Evolutionary conservation across 2,329 filamentous ascomycete genomes (phyloP).

Genomic region (Knufia petricola): DNA sequence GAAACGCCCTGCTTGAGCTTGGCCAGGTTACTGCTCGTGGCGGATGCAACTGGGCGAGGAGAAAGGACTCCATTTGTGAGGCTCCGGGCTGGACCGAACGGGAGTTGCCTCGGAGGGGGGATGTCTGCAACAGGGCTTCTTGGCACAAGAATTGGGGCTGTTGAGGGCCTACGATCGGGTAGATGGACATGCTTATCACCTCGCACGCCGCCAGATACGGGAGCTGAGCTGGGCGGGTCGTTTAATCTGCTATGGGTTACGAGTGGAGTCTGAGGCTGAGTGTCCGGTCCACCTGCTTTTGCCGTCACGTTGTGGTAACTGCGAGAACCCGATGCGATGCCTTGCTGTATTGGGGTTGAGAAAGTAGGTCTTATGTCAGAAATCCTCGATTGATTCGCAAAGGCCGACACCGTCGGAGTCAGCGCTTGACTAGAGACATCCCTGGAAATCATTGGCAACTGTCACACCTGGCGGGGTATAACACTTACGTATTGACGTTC

Average conservation of each 20-base stretch:
- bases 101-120: slow-evolving; percentile 35
- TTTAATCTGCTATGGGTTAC: background rate
- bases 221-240: background rate
- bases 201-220: background rate
- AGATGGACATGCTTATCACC: background rate
- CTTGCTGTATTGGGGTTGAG: background rate
- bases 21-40: background rate
- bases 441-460: too few relatives aligned
- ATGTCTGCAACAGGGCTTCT: slow-evolving; percentile 26
- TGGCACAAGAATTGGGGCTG: slow-evolving; percentile 24
- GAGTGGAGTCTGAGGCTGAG: background rate
- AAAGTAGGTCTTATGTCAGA: too few relatives aligned
- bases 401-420: background rate
- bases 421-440: too few relatives aligned
- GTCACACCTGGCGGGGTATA: background rate
- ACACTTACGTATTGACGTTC: background rate
- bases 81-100: slow-evolving; percentile 25
- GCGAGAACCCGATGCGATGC: background rate
- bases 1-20: background rate
- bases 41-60: too few relatives aligned
- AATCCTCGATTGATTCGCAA: background rate
- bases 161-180: slow-evolving; percentile 22
- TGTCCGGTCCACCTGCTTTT: background rate
- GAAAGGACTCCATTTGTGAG: too few relatives aligned
- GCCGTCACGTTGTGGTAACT: background rate